Percentiles rank a stretch among this genome's conserved stretches.
phyloP scores from a whole-genome alignment of 1,139 yeast genomes.

The Debaryomycetaceae sp. region DNA sequence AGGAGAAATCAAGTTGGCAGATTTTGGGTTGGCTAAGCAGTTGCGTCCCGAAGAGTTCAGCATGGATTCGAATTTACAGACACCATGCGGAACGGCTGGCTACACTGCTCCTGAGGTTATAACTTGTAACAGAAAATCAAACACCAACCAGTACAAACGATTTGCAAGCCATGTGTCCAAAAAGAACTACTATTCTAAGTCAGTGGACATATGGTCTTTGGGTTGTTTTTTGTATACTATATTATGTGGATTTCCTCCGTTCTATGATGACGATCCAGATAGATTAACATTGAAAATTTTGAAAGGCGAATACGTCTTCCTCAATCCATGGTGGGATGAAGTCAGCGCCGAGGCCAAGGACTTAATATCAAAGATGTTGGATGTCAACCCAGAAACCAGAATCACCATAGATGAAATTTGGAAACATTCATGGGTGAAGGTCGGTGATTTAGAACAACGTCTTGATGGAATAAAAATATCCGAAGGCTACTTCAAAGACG shows the following conservation, averaged over 20 bases:
- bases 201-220: constrained; percentile 95
- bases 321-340: constrained; percentile 98
- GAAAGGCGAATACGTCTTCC: constrained; percentile 75
- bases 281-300: constrained; percentile 81
- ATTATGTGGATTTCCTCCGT: constrained; percentile 94
- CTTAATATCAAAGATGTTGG: constrained; percentile 52
- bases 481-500: constrained; percentile 14
- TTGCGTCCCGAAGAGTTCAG: constrained; percentile 46
- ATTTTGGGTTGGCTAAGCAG: constrained; percentile 88
- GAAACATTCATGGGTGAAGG: constrained; percentile 42
- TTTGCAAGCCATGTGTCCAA: constrained; percentile 27
- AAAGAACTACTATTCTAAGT: constrained; percentile 80
- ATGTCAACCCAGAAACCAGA: constrained; percentile 62
- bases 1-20: constrained; percentile 83
- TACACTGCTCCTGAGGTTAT: constrained; percentile 93
- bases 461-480: constrained; percentile 1
- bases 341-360: constrained; percentile 75
- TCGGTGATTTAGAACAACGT: neutral
- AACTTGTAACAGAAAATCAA: constrained; percentile 25
- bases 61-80: constrained; percentile 48
- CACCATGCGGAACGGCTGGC: constrained; percentile 65
- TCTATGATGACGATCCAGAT: constrained; percentile 84
- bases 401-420: constrained; percentile 63
- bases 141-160: constrained; percentile 9
- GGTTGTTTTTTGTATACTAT: constrained; percentile 91